Evolutionary conservation across 2,329 filamentous ascomycete genomes (phyloP), one percentile per base, ranked within the genome.

Genomic region (Penicillium rolfsii): DNA sequence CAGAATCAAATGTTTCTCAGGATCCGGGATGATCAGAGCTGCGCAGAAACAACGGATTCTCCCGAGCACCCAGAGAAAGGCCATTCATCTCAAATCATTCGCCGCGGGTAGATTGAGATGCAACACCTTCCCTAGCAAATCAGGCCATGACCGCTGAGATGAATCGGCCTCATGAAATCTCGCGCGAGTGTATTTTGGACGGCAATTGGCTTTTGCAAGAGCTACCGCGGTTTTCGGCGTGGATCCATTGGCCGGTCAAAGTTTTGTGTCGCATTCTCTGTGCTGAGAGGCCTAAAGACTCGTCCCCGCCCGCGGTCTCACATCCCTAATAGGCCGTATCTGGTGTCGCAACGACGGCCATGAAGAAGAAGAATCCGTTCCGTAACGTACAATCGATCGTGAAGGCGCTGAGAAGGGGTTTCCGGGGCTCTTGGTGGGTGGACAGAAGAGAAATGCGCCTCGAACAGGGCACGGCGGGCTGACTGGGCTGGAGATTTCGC

Each of bases 361-460:
- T 9, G 11, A 9, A 16, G 41, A 28, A 3, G 6, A 4, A 36
- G 12, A 6, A 7, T 11, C 3, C 43, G 22, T 36, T 19, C 19
- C 41, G 33, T 14, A 35, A 43, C 6, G 35, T 4, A 26, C 8
- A 19, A 28, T 55, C 28, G 48, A 55, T 59, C n/a, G 43, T 45
- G 45, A 52, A 30, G 48, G 35, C 57, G 43, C 49, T 52, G 55
- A 52, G 50, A 48, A 57, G 36, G 58, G 24, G 55, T 36, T 46
- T 48, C 55, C 52, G 62, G 55, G 58, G 57, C 38, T 55, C 57
- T 59, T 65, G 57, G 64, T 58, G 54, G 45, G 35, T 52, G 57
- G 58, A 45, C 60, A 14, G 53, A 58, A 59, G 50, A 56, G 57
- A 30, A 61, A 61, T 69, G 67, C 67, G 67, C 65, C 56, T 61